These are phyloP conservation scores for Skeletonema potamos DNA, from an alignment of 108 stramenopile species.

Conservation along the genomic window DNA sequence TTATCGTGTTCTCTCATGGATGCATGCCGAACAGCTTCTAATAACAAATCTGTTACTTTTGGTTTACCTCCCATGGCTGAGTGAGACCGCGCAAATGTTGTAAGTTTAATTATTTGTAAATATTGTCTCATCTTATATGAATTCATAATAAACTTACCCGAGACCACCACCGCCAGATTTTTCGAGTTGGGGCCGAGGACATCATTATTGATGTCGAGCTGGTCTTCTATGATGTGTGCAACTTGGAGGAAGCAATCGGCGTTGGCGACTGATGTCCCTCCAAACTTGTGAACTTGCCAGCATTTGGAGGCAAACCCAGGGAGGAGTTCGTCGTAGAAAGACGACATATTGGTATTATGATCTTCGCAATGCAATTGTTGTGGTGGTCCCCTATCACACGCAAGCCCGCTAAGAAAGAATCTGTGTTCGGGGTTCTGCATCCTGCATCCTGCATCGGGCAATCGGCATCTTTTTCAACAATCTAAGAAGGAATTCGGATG, in stretches of 20 bases:
- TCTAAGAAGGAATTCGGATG: neutral
- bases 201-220: slow-evolving; percentile 15
- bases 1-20: slow-evolving; percentile 43
- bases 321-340: slow-evolving; percentile 11
- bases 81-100: slow-evolving; percentile 2
- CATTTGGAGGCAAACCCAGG: slow-evolving; percentile 26
- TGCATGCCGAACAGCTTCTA: slow-evolving; percentile 64
- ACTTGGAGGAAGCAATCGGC: slow-evolving; percentile 57
- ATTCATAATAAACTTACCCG: too few relatives aligned
- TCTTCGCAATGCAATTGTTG: too few relatives aligned
- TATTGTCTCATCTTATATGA: too few relatives aligned
- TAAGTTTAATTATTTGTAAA: too few relatives aligned
- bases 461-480: too few relatives aligned
- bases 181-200: neutral
- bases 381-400: too few relatives aligned
- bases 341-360: neutral
- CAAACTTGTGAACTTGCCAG: slow-evolving; percentile 85
- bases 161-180: slow-evolving; percentile 53
- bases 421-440: too few relatives aligned
- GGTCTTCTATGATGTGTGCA: slow-evolving; percentile 56
- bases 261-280: slow-evolving; percentile 70
- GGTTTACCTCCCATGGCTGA: slow-evolving; percentile 94
- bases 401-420: too few relatives aligned
- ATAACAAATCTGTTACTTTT: slow-evolving; percentile 87
- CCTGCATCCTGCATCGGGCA: too few relatives aligned